Conservation (phyloP, 1,284 basidiomycete species). For the Austroboletus novae-zelandiae region DNA sequence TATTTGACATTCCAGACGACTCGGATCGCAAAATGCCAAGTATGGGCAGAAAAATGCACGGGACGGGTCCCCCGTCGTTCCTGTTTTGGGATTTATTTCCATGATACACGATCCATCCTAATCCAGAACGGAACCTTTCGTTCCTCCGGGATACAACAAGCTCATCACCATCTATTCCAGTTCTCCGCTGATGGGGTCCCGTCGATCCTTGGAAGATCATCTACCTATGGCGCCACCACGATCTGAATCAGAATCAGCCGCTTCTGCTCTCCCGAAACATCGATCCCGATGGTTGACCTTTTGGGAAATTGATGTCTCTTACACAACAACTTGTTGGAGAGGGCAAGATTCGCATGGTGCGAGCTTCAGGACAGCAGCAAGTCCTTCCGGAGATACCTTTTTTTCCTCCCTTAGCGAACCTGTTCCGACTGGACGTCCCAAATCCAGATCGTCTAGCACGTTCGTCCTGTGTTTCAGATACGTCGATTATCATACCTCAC, state of each 20-base stretch:
- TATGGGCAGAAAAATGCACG: background rate
- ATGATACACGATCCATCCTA: conserved; percentile 7
- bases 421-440: background rate
- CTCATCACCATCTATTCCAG: background rate
- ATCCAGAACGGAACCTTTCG: conserved; percentile 4
- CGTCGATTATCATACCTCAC: too few relatives aligned
- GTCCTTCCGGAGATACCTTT: too few relatives aligned
- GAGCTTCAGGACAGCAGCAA: background rate
- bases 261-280: conserved; percentile 1
- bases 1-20: too few relatives aligned
- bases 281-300: conserved; percentile 1
- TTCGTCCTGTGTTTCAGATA: background rate
- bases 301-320: background rate
- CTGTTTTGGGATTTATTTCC: conserved; percentile 4
- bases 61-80: background rate
- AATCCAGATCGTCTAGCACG: too few relatives aligned
- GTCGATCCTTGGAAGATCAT: conserved; percentile 15
- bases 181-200: background rate
- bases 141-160: background rate
- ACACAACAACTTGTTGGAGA: background rate
- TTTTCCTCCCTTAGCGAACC: background rate
- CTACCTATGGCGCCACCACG: background rate
- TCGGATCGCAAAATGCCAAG: conserved; percentile 1
- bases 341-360: background rate
- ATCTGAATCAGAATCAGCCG: background rate